Evolutionary conservation across 1,284 basidiomycete genomes (phyloP), one percentile per base, ranked within the genome.

Genomic region (Cryptococcus wingfieldii): DNA sequence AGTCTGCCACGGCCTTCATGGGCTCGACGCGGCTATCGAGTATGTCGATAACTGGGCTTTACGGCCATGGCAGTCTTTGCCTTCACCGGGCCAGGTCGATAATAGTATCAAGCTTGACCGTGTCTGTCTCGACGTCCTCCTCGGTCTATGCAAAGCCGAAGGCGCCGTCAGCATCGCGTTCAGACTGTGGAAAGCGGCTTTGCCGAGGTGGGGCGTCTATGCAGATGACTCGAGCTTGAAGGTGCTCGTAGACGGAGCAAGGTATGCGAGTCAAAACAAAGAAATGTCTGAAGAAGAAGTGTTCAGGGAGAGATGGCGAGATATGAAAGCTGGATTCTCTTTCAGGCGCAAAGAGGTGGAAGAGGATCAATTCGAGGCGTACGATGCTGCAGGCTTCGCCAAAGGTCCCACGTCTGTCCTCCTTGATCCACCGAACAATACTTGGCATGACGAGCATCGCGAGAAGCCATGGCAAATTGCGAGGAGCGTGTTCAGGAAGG

Each of bases 131-230:
- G 71, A 75, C 50, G 53, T 60, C 7, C 62, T 76, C 0, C 51
- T 76, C 12, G 37, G 51, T 7, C 54, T 62, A 18, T 74, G 70
- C 34, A 41, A 50, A 9, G 43, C 42, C 1, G 41, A 46, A 1
- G 47, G 56, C 1, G 27, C 43, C 1, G 64, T 69, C 3, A 61
- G 61, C 2, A 47, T 70, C 1, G 70, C 74, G 2, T 67, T 72
- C 28, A 59, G 72, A 1, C 51, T 76, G 1, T 73, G 65, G 62
- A 43, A 39, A 13, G 68, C 67, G 1, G 66, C 68, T 2, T 34
- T 50, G n/a, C 63, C 65, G 9, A 71, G 74, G 0, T 76, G 69
- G 66, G 69, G 68, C 4, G 60, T 74, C 1, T 45, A 53, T 16
- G 61, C 60, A 7, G 68, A 76, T 55, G 57, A 60, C 28, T 55